A percentile compares a stretch with the other conserved stretches of the same genome.
These are phyloP conservation scores for Suhomyces yuchorum DNA, from an alignment of 1,139 yeast species.

Conservation along the genomic window DNA sequence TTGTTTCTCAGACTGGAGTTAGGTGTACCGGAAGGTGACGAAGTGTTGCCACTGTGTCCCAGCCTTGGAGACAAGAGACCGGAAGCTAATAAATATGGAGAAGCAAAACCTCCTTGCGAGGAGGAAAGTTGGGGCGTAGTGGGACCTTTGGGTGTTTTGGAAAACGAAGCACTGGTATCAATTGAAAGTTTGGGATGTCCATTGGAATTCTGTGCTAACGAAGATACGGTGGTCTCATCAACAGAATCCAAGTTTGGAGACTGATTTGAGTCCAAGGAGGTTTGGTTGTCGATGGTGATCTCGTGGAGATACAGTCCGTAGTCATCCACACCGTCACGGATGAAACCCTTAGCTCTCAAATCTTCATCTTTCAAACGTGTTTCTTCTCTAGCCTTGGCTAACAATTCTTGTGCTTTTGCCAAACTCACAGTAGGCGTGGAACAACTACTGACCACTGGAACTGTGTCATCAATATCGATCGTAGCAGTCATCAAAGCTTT, in stretches of 20 bases:
- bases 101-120: slow-evolving; percentile 50
- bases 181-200: slow-evolving; percentile 34
- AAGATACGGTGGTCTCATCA: slow-evolving; percentile 34
- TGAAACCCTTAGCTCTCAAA: slow-evolving; percentile 40
- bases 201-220: slow-evolving; percentile 17
- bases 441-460: slow-evolving; percentile 93
- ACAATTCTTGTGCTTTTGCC: slow-evolving; percentile 80
- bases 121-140: slow-evolving; percentile 33
- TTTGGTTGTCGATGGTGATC: slow-evolving; percentile 19
- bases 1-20: slow-evolving; percentile 16
- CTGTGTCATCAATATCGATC: slow-evolving; percentile 89
- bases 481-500: slow-evolving; percentile 94
- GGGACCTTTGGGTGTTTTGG: slow-evolving; percentile 25
- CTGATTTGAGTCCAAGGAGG: slow-evolving; percentile 18
- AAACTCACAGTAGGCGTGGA: slow-evolving; percentile 91
- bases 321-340: slow-evolving; percentile 31
- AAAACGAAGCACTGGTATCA: slow-evolving; percentile 30
- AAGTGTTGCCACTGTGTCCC: slow-evolving; percentile 22
- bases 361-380: slow-evolving; percentile 64
- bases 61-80: slow-evolving; percentile 55
- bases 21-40: slow-evolving; percentile 29
- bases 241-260: slow-evolving; percentile 35
- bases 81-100: slow-evolving; percentile 62
- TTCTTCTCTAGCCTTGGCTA: slow-evolving; percentile 79
- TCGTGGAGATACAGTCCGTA: slow-evolving; percentile 27